These are phyloP conservation scores for Fusarium abutilonis DNA, from an alignment of 2,329 filamentous ascomycete genomes.

Conservation along the genomic window DNA sequence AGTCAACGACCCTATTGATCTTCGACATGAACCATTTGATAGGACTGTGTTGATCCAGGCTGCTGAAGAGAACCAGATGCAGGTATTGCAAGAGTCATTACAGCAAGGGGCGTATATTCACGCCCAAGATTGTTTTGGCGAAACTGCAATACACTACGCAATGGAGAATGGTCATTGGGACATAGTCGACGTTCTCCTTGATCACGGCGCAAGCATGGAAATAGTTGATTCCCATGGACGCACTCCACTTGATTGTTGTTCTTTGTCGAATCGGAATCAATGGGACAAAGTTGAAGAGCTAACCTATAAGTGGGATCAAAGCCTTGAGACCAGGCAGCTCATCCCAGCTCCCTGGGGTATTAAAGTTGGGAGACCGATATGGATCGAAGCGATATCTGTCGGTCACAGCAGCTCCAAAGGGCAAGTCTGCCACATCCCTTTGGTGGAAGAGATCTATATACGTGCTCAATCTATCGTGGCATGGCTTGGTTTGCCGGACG, in stretches of 20 bases:
- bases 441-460: background rate
- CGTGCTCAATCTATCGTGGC: background rate
- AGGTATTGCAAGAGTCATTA: background rate
- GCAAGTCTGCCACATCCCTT: background rate
- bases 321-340: background rate
- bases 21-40: background rate
- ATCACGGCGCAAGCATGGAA: constrained; percentile 5
- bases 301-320: background rate
- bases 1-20: background rate
- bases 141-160: constrained; percentile 9
- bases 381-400: constrained; percentile 16
- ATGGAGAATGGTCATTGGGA: background rate
- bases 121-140: background rate
- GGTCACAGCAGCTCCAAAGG: background rate
- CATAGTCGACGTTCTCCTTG: background rate
- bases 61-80: background rate
- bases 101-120: background rate
- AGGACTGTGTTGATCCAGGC: constrained; percentile 4
- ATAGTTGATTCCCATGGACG: background rate
- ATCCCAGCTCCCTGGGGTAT: rapidly evolving
- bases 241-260: background rate
- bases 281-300: background rate
- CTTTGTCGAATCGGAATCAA: background rate
- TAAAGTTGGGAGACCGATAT: background rate
- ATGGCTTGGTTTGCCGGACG: background rate